Conservation (phyloP, 495 filamentous ascomycete species). For the Schizothecium vesticola region DNA sequence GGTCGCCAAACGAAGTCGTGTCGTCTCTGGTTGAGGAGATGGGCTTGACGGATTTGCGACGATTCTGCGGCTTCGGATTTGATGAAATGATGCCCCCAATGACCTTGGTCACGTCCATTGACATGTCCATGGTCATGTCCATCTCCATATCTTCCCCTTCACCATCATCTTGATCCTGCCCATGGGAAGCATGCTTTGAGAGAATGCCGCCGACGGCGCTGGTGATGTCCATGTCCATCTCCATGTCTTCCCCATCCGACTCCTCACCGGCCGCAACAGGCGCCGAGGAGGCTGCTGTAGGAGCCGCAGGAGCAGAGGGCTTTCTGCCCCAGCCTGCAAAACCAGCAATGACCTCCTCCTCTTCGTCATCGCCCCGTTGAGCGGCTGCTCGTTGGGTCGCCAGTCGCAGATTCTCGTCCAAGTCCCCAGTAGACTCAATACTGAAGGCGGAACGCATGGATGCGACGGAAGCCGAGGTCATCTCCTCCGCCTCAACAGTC, state of each 20-base stretch:
- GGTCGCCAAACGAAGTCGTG: constrained; percentile 40
- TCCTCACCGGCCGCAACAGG: constrained; percentile 23
- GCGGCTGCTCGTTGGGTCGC: constrained; percentile 69
- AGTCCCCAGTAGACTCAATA: constrained; percentile 57
- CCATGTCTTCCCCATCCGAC: constrained; percentile 38
- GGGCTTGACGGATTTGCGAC: constrained; percentile 22
- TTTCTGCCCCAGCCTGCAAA: constrained; percentile 44
- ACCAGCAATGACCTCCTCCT: constrained; percentile 73
- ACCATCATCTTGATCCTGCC: constrained; percentile 42
- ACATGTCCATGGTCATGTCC: constrained; percentile 77
- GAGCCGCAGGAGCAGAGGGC: constrained; percentile 9
- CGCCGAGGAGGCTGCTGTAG: constrained; percentile 7
- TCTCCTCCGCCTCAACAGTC: constrained; percentile 63
- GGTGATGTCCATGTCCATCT: constrained; percentile 54
- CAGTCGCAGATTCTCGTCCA: constrained; percentile 72
- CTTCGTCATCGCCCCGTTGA: constrained; percentile 67
- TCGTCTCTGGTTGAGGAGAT: constrained; percentile 15
- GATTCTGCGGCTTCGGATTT: constrained; percentile 28
- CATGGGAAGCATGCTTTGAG: constrained; percentile 19
- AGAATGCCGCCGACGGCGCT: constrained; percentile 53
- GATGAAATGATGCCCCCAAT: constrained; percentile 72
- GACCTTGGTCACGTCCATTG: constrained; percentile 79
- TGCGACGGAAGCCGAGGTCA: constrained; percentile 59
- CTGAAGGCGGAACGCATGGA: constrained; percentile 54
- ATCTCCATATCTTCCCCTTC: constrained; percentile 72